Conservation (phyloP, 2,329 filamentous ascomycete genomes). For the Monilinia fructigena region DNA sequence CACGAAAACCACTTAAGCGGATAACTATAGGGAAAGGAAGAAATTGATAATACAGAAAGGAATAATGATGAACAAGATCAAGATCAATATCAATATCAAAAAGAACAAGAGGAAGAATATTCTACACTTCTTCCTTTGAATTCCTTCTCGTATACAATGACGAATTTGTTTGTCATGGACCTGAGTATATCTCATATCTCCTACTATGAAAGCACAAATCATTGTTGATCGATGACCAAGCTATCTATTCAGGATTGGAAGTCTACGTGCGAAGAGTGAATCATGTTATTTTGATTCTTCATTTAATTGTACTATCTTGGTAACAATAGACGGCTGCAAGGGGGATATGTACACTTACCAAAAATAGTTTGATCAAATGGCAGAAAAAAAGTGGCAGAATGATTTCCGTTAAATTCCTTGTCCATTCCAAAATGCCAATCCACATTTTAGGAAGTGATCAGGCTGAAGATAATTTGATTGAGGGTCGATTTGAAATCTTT, state of each 20-base stretch:
- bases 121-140: too few relatives aligned
- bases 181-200: conserved; percentile 4
- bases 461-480: conserved; percentile 14
- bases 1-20: too few relatives aligned
- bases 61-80: too few relatives aligned
- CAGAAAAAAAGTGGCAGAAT: conserved; percentile 18
- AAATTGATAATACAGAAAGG: background rate
- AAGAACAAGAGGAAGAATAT: too few relatives aligned
- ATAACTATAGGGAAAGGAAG: background rate
- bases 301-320: conserved; percentile 11
- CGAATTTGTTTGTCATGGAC: conserved; percentile 2
- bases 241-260: background rate
- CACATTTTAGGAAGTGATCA: conserved; percentile 12
- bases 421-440: conserved; percentile 1
- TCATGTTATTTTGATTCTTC: conserved; percentile 8
- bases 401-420: background rate
- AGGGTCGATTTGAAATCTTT: background rate
- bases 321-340: conserved; percentile 2
- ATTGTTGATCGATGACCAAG: conserved; percentile 10
- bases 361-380: conserved; percentile 15
- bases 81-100: background rate
- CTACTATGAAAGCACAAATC: background rate
- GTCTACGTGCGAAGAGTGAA: background rate
- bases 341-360: background rate
- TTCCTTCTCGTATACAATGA: too few relatives aligned